These are phyloP conservation scores for Colletotrichum lindemuthianum DNA, from an alignment of 2,329 filamentous ascomycete species.

Conservation along the genomic window DNA sequence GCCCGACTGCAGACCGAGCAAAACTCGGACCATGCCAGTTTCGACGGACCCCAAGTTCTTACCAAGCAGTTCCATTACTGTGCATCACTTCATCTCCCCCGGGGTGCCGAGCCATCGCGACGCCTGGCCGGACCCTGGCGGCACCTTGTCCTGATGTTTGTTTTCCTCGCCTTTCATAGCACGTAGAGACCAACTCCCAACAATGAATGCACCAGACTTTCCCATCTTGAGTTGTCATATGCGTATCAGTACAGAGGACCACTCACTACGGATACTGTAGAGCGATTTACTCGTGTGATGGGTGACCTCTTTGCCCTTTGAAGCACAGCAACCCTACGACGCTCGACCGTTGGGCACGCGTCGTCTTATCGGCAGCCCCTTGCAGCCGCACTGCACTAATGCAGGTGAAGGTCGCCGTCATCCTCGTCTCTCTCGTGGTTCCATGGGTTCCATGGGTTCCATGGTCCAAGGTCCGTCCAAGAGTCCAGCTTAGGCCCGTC, in stretches of 20 bases:
- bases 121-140: background rate
- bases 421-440: slow-evolving; percentile 1
- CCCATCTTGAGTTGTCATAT: no score
- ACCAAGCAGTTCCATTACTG: no score
- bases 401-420: slow-evolving; percentile 27
- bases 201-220: no score
- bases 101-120: no score
- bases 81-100: no score
- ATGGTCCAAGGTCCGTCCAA: background rate
- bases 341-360: slow-evolving; percentile 8
- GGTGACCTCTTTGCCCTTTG: background rate
- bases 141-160: no score
- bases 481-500: background rate
- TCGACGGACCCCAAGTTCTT: no score
- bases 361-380: slow-evolving; percentile 28
- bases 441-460: background rate
- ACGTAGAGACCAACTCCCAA: background rate
- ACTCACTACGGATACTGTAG: no score
- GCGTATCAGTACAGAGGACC: no score
- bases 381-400: slow-evolving; percentile 30
- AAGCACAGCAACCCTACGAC: background rate
- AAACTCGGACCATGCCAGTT: no score
- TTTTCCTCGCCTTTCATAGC: no score
- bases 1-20: background rate
- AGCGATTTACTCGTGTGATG: no score